phyloP scores from a whole-genome alignment of 345 rosid species.

The Gossypium mustelinum region DNA sequence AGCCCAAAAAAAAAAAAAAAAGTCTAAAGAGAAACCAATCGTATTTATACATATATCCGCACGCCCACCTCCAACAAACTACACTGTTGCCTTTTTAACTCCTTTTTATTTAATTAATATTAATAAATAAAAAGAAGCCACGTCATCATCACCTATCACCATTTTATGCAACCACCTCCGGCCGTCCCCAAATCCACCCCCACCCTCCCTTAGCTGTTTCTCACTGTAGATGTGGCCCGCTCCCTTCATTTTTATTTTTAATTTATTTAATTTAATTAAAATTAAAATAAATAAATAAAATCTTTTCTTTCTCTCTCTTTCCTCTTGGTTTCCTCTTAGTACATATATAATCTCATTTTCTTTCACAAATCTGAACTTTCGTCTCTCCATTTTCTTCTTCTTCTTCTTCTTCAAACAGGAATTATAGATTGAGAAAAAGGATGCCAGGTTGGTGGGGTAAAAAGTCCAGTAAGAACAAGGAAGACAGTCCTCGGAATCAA shows the following conservation, averaged over 20 bases:
- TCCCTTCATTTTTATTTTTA: neutral
- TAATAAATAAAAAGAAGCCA: neutral
- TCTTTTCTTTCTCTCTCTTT: conserved; percentile 10
- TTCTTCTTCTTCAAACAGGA: neutral
- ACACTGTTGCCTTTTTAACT: neutral
- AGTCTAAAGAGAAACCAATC: neutral
- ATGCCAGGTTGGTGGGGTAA: conserved; percentile 88
- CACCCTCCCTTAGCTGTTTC: conserved; percentile 28
- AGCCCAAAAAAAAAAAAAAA: neutral
- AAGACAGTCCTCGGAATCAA: conserved; percentile 27
- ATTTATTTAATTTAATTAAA: neutral
- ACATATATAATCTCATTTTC: conserved; percentile 9
- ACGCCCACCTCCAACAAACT: neutral
- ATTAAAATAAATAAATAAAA: neutral
- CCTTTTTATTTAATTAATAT: neutral
- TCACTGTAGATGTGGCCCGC: conserved; percentile 23
- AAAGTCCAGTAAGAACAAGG: conserved; percentile 56
- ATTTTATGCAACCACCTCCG: conserved; percentile 42
- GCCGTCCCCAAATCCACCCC: conserved; percentile 27
- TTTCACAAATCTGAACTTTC: conserved; percentile 16
- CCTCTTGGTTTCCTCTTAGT: conserved; percentile 17
- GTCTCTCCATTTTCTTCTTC: conserved; percentile 4
- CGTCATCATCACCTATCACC: conserved; percentile 6
- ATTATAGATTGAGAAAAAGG: neutral
- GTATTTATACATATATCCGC: neutral